Base-by-base conservation (phyloP, 2,329 filamentous ascomycete genomes). In the Dothideomycetes sp. region DNA sequence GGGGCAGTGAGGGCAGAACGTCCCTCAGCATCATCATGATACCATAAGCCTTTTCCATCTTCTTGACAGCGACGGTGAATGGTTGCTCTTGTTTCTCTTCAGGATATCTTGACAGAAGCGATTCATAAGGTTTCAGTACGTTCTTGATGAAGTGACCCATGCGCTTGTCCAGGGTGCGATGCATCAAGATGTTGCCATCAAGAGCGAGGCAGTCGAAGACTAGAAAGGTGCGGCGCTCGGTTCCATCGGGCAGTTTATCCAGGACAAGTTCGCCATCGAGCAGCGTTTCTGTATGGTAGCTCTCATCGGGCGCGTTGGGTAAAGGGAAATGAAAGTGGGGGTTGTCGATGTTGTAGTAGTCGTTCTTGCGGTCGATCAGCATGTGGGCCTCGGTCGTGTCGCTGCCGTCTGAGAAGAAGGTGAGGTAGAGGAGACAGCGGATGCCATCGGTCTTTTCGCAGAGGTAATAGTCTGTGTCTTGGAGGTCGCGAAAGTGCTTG, bases 371-470 rank as follows among this genome's bases (percentile, higher is more conserved):
- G 65, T 98, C 89, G 64, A 98, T 94, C 43, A 98, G 73, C 66
- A 94, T 95, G 57, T 91, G 84, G 17, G 80, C 74, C 58, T 93
- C 86, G 11, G 15, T 18, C 20, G 37, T 45, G 5, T 46, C 44
- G 15, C 32, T 32, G 34, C 58, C 50, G 40, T 67, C 68, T 5
- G 67, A 59, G 29, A 78, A 72, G 17, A 69, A 67, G 36, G 84
- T 86, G 49, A 91, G 78, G 68, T 93, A 96, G 49, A 98, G 76
- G n/a, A 98, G 75, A 61, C 93, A 95, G 48, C 91, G 80, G 48
- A 96, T 85, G 41, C 91, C 91, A 58, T 98, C 91, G 1, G 89
- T 94, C 68, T 98, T 98, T 64, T 98, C 91, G 69, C 89, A 95
- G 49, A 98, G 83, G 59, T 88, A 98, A 68, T 96, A 98, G 63